Evolutionary conservation across 139 green algal genomes (phyloP).

Genomic region (Zygnema circumcarinatum): DNA sequence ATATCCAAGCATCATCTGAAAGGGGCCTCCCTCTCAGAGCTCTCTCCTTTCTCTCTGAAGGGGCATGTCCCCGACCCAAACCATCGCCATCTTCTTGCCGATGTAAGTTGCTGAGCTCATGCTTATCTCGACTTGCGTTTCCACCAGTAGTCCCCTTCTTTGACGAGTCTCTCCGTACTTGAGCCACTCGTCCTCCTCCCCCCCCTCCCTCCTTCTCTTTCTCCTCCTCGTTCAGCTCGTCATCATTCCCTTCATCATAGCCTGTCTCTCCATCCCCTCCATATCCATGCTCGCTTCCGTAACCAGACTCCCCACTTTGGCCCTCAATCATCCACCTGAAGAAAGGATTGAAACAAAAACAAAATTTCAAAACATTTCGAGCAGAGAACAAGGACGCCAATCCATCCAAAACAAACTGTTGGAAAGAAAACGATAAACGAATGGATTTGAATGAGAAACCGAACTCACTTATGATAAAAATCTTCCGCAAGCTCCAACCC

Average conservation of each 20-base stretch:
- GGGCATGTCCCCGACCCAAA: neutral
- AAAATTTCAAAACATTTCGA: neutral
- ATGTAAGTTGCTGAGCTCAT: neutral
- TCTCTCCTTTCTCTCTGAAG: neutral
- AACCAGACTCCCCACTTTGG: slow-evolving; percentile 19
- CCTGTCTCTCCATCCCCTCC: slow-evolving; percentile 27
- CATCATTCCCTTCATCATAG: neutral
- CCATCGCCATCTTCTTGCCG: neutral
- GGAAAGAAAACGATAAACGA: neutral
- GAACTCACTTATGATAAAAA: neutral
- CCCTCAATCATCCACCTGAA: slow-evolving; percentile 23
- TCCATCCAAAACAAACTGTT: neutral
- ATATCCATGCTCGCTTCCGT: slow-evolving; percentile 31
- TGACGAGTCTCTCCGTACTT: neutral
- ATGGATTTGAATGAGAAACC: neutral
- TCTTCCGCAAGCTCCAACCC: neutral
- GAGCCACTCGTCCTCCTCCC: neutral
- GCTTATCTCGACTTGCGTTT: neutral
- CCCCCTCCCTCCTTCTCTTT: neutral
- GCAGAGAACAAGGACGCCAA: neutral
- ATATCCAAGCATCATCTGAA: neutral
- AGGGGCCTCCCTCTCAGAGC: neutral
- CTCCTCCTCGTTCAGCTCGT: slow-evolving; percentile 1
- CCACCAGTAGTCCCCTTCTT: neutral
- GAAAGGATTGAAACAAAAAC: neutral